phyloP scores from a whole-genome alignment of 2,329 filamentous ascomycete species.

The Parafenestella ontariensis region DNA sequence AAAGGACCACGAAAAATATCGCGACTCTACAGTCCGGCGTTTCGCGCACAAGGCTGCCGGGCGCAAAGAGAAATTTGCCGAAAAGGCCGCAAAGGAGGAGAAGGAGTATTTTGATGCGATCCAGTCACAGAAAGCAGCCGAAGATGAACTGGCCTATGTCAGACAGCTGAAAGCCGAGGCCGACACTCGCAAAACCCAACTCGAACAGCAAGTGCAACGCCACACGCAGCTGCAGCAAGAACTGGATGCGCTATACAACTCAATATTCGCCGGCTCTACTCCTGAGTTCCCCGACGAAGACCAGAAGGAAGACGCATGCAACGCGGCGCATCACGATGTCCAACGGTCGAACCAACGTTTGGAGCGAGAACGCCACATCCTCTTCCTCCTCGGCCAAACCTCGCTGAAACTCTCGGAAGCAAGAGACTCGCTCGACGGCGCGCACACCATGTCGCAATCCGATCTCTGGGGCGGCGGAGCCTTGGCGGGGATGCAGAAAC shows the following conservation, averaged over 20 bases:
- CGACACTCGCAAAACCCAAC: conserved; percentile 21
- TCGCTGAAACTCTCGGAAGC: conserved; percentile 29
- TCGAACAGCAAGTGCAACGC: conserved; percentile 20
- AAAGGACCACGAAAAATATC: conserved; percentile 45
- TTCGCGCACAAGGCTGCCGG: conserved; percentile 43
- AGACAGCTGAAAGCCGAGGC: conserved; percentile 35
- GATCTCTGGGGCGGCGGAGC: conserved; percentile 62
- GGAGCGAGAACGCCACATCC: conserved; percentile 33
- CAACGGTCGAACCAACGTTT: conserved; percentile 23
- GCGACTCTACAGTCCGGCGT: conserved; percentile 39
- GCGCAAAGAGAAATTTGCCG: conserved; percentile 33
- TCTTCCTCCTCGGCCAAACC: conserved; percentile 35
- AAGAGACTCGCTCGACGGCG: conserved; percentile 26
- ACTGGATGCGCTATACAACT: conserved; percentile 40
- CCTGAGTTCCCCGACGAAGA: conserved; percentile 45
- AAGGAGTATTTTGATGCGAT: conserved; percentile 46
- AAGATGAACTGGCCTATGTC: conserved; percentile 38
- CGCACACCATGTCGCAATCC: conserved; percentile 37
- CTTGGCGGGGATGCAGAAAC: conserved; percentile 62
- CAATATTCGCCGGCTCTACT: conserved; percentile 41
- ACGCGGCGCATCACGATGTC: conserved; percentile 15
- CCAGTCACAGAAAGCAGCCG: conserved; percentile 40
- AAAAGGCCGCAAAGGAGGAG: conserved; percentile 46
- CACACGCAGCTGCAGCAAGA: conserved; percentile 32
- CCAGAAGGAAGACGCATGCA: conserved; percentile 30